A percentile compares a stretch with the other conserved stretches of the same genome.
Evolutionary conservation across 2,329 filamentous ascomycete species (phyloP).

Genomic region (Penicillium sp.): DNA sequence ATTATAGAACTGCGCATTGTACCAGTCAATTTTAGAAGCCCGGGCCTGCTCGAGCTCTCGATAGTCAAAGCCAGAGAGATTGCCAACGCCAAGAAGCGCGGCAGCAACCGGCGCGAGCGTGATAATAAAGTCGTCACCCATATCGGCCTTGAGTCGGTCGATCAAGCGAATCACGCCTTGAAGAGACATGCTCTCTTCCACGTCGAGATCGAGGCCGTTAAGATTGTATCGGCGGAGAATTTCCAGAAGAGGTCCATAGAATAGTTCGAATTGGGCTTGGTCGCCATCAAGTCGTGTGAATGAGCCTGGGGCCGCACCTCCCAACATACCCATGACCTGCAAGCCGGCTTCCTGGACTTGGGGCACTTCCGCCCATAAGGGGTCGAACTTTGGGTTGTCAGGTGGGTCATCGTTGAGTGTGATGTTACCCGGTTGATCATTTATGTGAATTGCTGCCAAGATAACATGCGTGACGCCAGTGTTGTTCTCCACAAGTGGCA

Average conservation of each 20-base stretch:
- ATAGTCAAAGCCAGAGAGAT: slow-evolving; percentile 82
- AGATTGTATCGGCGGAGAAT: slow-evolving; percentile 63
- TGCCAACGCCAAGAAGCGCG: slow-evolving; percentile 62
- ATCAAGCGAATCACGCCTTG: slow-evolving; percentile 66
- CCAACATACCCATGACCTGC: slow-evolving; percentile 82
- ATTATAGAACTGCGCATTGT: slow-evolving; percentile 92
- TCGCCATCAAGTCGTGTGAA: slow-evolving; percentile 63
- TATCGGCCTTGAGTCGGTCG: slow-evolving; percentile 59
- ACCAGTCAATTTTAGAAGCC: slow-evolving; percentile 72
- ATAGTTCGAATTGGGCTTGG: slow-evolving; percentile 65
- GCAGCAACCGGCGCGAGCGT: slow-evolving; percentile 81
- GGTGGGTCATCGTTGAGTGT: slow-evolving; percentile 80
- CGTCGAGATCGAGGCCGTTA: slow-evolving; percentile 74
- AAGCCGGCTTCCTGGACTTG: slow-evolving; percentile 71
- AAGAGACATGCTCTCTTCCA: slow-evolving; percentile 75
- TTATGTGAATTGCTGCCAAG: slow-evolving; percentile 82
- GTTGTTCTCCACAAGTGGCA: slow-evolving; percentile 60
- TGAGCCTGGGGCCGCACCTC: slow-evolving; percentile 76
- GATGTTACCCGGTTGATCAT: slow-evolving; percentile 64
- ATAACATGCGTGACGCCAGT: slow-evolving; percentile 78
- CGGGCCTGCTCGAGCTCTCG: slow-evolving; percentile 68
- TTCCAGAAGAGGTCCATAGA: slow-evolving; percentile 68
- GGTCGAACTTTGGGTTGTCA: slow-evolving; percentile 64
- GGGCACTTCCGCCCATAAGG: slow-evolving; percentile 76
- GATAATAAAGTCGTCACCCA: slow-evolving; percentile 65